Evolutionary conservation across 2,329 filamentous ascomycete species (phyloP), one percentile per base, ranked within the genome.

Genomic region (Claviceps sp.): DNA sequence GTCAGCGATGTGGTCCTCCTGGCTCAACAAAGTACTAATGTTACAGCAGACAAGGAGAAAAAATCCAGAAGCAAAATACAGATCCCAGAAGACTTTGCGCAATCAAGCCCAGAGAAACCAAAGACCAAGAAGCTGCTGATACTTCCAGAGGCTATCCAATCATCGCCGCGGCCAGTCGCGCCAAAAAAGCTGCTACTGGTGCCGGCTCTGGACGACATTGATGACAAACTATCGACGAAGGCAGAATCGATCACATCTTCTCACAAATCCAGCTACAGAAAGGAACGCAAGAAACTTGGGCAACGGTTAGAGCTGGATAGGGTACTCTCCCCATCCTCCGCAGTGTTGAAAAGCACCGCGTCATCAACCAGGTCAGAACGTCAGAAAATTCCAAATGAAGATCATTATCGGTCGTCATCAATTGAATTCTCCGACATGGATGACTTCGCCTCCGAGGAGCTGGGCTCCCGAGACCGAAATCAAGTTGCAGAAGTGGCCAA

Each of bases 261-360:
- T 30, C 49, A 50, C 37, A 14, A 4, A 4, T n/a, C 41, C 13
- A 44, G 6, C 11, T 16, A n/a, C 26, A 46, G 34, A 4, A 41
- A 34, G 9, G 14, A 9, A 45, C 2, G 41, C 18, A 50, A 38
- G 47, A 50, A 26, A 30, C 9, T 11, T 5, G 24, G 9, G 8
- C 34, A 44, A 20, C 24, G 38, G 45, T 53, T 24, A 18, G 8
- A 37, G 38, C 11, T 37, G 20, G 37, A 37, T 34, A 47, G 47
- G 20, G 45, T 55, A 8, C 52, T 55, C 5, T 55, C 58, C 1
- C 55, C 61, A 2, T 50, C 55, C 5, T 53, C 38, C 3, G 54
- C 59, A 9, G 53, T 57, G 1, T 62, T 62, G 47, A 58, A 55
- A 38, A 47, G 61, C 34, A 59, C 62, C 3, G 48, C 48, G 9